phyloP scores from a whole-genome alignment of 768 basidiomycete genomes.

The Udeniomyces megalosporus region DNA sequence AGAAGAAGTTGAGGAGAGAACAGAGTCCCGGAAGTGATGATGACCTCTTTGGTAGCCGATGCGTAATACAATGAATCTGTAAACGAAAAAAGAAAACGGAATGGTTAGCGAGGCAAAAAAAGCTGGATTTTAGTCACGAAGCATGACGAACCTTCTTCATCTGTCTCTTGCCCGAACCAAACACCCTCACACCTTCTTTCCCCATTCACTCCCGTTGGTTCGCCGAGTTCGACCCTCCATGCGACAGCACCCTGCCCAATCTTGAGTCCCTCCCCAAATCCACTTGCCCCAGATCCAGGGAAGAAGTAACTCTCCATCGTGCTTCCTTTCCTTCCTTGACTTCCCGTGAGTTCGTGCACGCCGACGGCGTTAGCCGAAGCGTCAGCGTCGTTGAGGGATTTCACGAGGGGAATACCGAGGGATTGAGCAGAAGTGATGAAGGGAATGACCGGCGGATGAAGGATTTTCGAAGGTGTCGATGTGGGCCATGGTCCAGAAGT shows the following conservation, averaged over 20 bases:
- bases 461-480: not conserved
- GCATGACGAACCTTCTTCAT: not conserved
- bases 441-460: slow-evolving; percentile 4
- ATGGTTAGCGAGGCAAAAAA: too few relatives aligned
- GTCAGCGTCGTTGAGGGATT: slow-evolving; percentile 7
- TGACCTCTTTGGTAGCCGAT: not conserved
- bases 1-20: slow-evolving; percentile 42
- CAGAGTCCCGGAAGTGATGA: slow-evolving; percentile 30
- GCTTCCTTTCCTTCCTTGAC: slow-evolving; percentile 9
- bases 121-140: not conserved
- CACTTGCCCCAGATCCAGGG: not conserved
- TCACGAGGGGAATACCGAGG: slow-evolving; percentile 10
- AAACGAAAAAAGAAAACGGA: too few relatives aligned
- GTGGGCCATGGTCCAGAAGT: slow-evolving; percentile 7
- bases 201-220: not conserved
- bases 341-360: slow-evolving; percentile 14
- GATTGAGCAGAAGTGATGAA: not conserved
- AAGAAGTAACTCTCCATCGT: slow-evolving; percentile 1
- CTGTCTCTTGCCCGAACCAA: slow-evolving; percentile 7
- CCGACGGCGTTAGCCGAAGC: slow-evolving; percentile 3
- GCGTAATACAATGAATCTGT: not conserved
- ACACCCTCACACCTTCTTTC: not conserved
- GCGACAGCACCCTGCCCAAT: slow-evolving; percentile 12
- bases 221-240: slow-evolving; percentile 1
- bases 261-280: slow-evolving; percentile 3